Evolutionary conservation across 2,329 filamentous ascomycete genomes (phyloP).

Genomic region (Fusarium sp.): DNA sequence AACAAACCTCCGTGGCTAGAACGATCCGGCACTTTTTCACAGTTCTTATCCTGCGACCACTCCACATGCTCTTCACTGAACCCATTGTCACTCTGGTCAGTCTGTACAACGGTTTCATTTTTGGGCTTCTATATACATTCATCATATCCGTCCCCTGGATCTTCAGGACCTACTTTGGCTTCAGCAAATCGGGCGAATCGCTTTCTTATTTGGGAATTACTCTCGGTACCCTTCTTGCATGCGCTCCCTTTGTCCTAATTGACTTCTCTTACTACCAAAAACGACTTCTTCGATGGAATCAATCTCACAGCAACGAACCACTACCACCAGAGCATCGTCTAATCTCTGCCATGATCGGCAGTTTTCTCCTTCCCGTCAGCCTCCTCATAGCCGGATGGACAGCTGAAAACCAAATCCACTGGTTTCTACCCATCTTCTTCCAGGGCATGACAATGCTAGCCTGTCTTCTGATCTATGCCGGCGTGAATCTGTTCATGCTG

Average conservation of each 20-base stretch:
- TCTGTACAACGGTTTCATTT: constrained; percentile 36
- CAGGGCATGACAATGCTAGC: constrained; percentile 27
- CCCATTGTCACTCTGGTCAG: constrained; percentile 32
- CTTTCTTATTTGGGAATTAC: constrained; percentile 33
- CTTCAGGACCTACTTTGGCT: constrained; percentile 21
- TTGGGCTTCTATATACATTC: constrained; percentile 32
- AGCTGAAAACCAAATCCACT: constrained; percentile 17
- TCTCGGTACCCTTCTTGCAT: constrained; percentile 24
- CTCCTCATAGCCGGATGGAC: constrained; percentile 31
- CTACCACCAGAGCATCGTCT: constrained; percentile 25
- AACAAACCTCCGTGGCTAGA: constrained; percentile 6
- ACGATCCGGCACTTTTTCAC: constrained; percentile 29
- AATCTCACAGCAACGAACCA: background rate
- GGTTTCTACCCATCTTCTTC: constrained; percentile 21
- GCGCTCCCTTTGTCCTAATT: constrained; percentile 25
- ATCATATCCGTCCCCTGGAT: constrained; percentile 36
- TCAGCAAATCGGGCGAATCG: constrained; percentile 9
- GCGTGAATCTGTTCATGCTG: constrained; percentile 30
- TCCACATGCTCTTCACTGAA: constrained; percentile 35
- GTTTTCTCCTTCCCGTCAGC: constrained; percentile 21
- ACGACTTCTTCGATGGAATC: constrained; percentile 10
- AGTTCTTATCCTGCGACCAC: constrained; percentile 29
- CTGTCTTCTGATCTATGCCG: constrained; percentile 25
- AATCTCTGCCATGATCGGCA: constrained; percentile 28
- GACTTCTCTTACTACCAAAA: constrained; percentile 36